phyloP scores from a whole-genome alignment of 306 rosid species.

The Alnus glutinosa region DNA sequence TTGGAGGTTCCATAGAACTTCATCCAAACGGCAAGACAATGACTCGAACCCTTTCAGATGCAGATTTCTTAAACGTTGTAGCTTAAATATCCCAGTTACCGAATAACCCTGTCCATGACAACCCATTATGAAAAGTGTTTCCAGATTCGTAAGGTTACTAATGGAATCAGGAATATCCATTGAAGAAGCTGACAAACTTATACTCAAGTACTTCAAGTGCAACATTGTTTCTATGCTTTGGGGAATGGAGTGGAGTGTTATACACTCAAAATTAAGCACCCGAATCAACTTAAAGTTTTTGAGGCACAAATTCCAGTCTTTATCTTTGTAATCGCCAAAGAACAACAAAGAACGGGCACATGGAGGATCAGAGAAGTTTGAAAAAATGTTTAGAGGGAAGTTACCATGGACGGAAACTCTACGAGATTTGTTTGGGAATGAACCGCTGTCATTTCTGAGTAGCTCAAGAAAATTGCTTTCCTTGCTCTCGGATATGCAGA shows the following conservation, averaged over 20 bases:
- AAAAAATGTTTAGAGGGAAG: too few species aligned
- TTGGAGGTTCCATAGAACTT: not conserved
- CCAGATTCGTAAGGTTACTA: not conserved
- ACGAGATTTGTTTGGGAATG: not conserved
- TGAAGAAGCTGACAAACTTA: fast-evolving
- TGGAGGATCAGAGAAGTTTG: too few species aligned
- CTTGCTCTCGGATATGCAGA: not conserved
- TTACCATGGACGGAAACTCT: not conserved
- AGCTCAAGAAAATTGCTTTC: not conserved
- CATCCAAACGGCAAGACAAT: not conserved
- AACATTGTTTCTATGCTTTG: not conserved
- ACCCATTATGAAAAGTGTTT: not conserved
- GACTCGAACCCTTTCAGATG: not conserved
- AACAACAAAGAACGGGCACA: not conserved
- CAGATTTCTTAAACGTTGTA: not conserved
- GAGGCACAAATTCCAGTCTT: not conserved
- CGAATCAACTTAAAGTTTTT: not conserved
- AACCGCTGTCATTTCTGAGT: not conserved
- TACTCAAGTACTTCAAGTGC: not conserved
- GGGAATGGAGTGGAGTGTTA: not conserved
- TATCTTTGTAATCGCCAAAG: not conserved
- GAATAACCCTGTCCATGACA: too few species aligned
- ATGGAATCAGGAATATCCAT: not conserved
- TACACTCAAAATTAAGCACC: not conserved
- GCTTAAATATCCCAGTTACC: not conserved